Conservation (phyloP, 345 rosid species). For the Gossypium anomalum region DNA sequence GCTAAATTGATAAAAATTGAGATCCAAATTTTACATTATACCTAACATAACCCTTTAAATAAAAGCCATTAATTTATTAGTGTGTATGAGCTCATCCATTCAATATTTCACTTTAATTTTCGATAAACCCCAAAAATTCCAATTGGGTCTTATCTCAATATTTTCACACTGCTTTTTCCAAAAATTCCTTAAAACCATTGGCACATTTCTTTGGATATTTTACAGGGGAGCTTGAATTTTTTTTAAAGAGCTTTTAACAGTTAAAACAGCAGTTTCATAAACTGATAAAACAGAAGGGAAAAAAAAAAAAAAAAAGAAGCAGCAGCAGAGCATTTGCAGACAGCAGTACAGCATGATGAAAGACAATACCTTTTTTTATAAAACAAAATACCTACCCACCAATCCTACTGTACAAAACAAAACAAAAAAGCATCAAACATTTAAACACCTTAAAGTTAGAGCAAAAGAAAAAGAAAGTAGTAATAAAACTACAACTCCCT, state of each 20-base stretch:
- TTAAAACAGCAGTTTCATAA: neutral
- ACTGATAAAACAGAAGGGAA: neutral
- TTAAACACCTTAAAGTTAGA: slow-evolving; percentile 28
- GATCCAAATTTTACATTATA: no score
- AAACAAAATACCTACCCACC: slow-evolving; percentile 8
- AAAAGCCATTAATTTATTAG: no score
- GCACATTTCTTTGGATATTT: neutral
- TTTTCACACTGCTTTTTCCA: no score
- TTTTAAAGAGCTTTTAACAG: neutral
- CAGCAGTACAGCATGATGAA: slow-evolving; percentile 2
- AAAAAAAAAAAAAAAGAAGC: no score
- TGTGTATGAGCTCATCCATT: no score
- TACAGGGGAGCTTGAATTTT: neutral
- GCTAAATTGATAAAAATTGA: no score
- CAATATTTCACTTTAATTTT: no score
- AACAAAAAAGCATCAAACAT: slow-evolving; percentile 17
- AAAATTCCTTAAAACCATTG: neutral
- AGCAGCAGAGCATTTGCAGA: neutral
- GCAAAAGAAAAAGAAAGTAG: neutral
- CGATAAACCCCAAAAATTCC: no score
- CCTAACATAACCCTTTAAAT: no score
- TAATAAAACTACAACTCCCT: neutral
- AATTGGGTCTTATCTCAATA: no score
- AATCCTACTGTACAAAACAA: slow-evolving; percentile 46
- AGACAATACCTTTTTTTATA: neutral